Conservation (phyloP, 192 early-diverging fungal species). For the Podila epicladia region DNA sequence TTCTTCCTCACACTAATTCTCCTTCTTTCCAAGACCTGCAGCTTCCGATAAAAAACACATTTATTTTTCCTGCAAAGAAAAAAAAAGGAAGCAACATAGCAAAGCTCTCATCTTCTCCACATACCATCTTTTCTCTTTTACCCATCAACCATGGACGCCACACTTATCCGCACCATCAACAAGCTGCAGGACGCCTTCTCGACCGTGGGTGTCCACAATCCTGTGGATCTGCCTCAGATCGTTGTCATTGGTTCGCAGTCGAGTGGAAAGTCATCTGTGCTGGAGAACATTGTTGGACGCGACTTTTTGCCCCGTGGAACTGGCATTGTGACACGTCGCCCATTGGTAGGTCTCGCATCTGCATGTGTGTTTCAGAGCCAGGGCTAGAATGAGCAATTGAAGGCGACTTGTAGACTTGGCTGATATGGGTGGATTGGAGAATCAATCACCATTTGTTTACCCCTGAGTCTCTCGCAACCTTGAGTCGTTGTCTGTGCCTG, state of each 20-base stretch:
- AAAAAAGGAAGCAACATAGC: neutral
- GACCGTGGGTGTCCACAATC: conserved; percentile 90
- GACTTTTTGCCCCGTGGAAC: conserved; percentile 98
- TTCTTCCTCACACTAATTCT: neutral
- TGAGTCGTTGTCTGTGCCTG: neutral
- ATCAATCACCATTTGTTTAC: too few relatives aligned
- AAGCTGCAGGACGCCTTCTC: conserved; percentile 91
- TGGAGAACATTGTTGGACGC: conserved; percentile 99
- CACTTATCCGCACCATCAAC: conserved; percentile 73
- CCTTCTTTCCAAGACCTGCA: neutral
- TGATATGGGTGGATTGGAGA: too few relatives aligned
- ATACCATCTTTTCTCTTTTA: neutral
- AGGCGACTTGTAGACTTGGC: neutral
- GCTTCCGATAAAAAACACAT: neutral
- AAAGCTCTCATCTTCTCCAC: neutral
- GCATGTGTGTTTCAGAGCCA: neutral
- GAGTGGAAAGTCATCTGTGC: conserved; percentile 96
- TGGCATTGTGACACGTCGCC: conserved; percentile 97
- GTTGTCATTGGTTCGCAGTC: conserved; percentile 88
- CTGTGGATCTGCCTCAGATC: conserved; percentile 90
- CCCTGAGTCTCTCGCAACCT: neutral
- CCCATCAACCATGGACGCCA: conserved; percentile 55
- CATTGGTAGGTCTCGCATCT: conserved; percentile 68
- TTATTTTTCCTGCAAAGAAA: neutral
- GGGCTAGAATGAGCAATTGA: neutral